Evolutionary conservation across 129 eudicot species (phyloP), one percentile per base, ranked within the genome.

Genomic region (Apium graveolens): DNA sequence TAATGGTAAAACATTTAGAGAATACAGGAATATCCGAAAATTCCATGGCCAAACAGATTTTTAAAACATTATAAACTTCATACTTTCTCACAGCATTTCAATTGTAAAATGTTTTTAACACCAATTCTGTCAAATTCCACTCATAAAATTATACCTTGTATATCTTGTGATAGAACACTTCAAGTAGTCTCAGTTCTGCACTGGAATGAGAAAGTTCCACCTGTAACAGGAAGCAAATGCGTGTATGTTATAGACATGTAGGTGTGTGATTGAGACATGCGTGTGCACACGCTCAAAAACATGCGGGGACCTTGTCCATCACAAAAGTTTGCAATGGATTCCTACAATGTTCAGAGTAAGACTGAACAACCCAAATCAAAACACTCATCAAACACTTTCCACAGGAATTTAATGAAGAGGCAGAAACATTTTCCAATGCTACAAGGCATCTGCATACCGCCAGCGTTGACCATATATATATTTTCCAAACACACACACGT

Each of bases 91-190:
- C 24, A 24, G 44, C 44, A 71, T 4, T 38, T 27, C 29, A 5
- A n/a, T 38, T 26, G 42, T 48, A 39, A 49, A 27, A 71, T 5
- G 24, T 43, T 16, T 5, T 10, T 8, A 26, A n/a, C 31, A 45
- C 4, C n/a, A 43, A 27, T 73, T 14, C 24, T 43, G n/a, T 60
- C 31, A 11, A 73, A 73, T 14, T 39, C 4, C 60, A 44, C 7
- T 44, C 38, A 27, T 27, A 43, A 39, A 11, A 26, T 27, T 44
- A n/a, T 74, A 93, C 98, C 98, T 93, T 93, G 89, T 93, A 93
- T 62, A 93, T 93, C 84, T 90, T 93, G 86, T 93, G 96, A 82
- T 89, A 88, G 86, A 93, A 93, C 81, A 93, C 96, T 73, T 90
- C 96, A 71, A 93, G 93, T 78, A 93, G 82, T 74, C 96, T 90